A percentile compares a stretch with the other conserved stretches of the same genome.
phyloP scores from a whole-genome alignment of 768 basidiomycete genomes.

The Leccinum broughii region DNA sequence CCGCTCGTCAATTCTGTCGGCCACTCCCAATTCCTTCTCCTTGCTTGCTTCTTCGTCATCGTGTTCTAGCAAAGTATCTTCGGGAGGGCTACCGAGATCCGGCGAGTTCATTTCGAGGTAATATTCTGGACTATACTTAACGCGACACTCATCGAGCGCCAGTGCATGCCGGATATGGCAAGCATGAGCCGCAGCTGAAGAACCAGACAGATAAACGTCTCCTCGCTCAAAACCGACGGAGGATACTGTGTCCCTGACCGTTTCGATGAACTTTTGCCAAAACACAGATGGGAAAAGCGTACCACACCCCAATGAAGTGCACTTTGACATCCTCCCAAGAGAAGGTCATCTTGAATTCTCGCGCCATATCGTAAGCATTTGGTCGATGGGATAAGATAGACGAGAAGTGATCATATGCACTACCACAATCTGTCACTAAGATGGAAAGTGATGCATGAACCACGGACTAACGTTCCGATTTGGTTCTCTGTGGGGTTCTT shows the following conservation, averaged over 20 bases:
- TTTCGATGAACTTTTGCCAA: not conserved
- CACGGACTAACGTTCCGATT: slow-evolving; percentile 21
- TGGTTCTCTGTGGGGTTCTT: slow-evolving; percentile 29
- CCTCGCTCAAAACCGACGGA: slow-evolving; percentile 55
- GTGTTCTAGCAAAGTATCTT: slow-evolving; percentile 28
- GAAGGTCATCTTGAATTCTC: slow-evolving; percentile 44
- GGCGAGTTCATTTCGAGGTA: slow-evolving; percentile 27
- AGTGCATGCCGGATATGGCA: slow-evolving; percentile 61
- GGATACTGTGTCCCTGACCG: slow-evolving; percentile 60
- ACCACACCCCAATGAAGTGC: slow-evolving; percentile 55
- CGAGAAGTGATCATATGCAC: slow-evolving; percentile 21
- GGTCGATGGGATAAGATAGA: slow-evolving; percentile 15
- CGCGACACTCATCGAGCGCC: slow-evolving; percentile 58
- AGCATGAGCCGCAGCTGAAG: slow-evolving; percentile 52
- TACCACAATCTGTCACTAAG: not conserved
- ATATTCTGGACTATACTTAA: slow-evolving; percentile 53
- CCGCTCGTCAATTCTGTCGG: not conserved
- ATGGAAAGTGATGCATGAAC: not conserved
- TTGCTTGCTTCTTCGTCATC: not conserved
- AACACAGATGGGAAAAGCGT: slow-evolving; percentile 19
- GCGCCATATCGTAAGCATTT: slow-evolving; percentile 18
- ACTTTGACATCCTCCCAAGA: slow-evolving; percentile 43
- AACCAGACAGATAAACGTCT: slow-evolving; percentile 51
- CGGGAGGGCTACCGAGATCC: slow-evolving; percentile 11
- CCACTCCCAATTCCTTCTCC: not conserved